These are phyloP conservation scores for Trametes punicea DNA, from an alignment of 768 basidiomycete species.

Conservation along the genomic window DNA sequence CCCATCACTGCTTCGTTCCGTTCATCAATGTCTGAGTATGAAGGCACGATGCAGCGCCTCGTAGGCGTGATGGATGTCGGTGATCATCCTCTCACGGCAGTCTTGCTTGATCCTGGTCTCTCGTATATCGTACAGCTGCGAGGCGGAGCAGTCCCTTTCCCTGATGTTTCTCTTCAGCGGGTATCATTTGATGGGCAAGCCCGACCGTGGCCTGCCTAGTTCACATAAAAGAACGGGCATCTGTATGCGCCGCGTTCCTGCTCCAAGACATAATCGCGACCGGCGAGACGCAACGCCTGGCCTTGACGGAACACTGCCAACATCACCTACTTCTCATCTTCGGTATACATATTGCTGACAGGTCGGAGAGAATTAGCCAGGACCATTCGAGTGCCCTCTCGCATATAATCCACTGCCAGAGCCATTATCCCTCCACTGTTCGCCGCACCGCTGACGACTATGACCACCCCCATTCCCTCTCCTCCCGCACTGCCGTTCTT, in stretches of 20 bases:
- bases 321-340: background rate
- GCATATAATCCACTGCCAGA: background rate
- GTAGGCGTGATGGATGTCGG: background rate
- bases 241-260: too few relatives aligned
- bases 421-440: too few relatives aligned
- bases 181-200: background rate
- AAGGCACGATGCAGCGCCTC: background rate
- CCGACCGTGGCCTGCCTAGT: background rate
- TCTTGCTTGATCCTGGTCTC: too few relatives aligned
- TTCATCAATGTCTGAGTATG: background rate
- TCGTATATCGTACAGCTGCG: too few relatives aligned
- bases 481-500: constrained; percentile 41
- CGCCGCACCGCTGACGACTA: constrained; percentile 17
- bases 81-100: too few relatives aligned
- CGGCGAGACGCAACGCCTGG: background rate
- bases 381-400: background rate
- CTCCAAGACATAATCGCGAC: background rate
- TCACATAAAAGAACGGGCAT: too few relatives aligned
- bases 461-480: constrained; percentile 40
- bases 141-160: too few relatives aligned
- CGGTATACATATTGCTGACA: background rate
- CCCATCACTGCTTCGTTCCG: background rate
- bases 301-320: background rate
- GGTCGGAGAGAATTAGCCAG: background rate
- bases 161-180: background rate